Base-by-base conservation (phyloP, 306 rosid genomes). In the Sicyos edulis region DNA sequence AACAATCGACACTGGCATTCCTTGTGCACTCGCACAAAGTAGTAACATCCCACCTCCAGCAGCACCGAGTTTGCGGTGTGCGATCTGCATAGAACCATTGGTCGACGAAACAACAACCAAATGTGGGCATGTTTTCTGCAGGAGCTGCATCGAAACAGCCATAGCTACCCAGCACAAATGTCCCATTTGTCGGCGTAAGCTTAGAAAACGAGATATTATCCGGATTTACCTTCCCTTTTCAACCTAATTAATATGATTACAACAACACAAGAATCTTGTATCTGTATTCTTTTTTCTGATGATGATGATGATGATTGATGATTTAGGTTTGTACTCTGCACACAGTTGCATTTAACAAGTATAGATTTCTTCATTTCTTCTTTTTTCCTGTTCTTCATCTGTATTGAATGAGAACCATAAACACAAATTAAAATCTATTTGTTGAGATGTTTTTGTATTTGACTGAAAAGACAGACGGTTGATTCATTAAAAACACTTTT, bases 41-140 rank as follows among this genome's bases (percentile, higher is more conserved):
- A 69, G 70, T 40, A 63, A 45, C 22, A 40, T 24, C 58, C 89
- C 92, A 40, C 87, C 91, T 51, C 19, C 54, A 17, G 85, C 85
- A 78, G 92, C 86, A 73, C 91, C 89, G 12, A 83, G 78, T 11
- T 85, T 93, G 70, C 86, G 22, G 73, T 93, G 98, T 37, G 92
- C 98, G 40, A 88, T 93, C 79, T 93, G 96, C 61, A 84, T 86
- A 89, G 78, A 72, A 4, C 81, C 84, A 8, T 51, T 86, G 74
- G 83, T 16, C 1, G 93, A 93, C 76, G 95, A 88, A 77, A 83
- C 81, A 77, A 80, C 97, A 0, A 93, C 97, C 12, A 90, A 76
- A 76, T 93, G 98, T 22, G 98, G 98, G 68, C 98, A 93, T 78
- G 89, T 93, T 50, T 93, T 93, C 85, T 93, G 98, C 60, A 87